Conservation (phyloP, 2,329 filamentous ascomycete species). For the Fusarium sambucinum region DNA sequence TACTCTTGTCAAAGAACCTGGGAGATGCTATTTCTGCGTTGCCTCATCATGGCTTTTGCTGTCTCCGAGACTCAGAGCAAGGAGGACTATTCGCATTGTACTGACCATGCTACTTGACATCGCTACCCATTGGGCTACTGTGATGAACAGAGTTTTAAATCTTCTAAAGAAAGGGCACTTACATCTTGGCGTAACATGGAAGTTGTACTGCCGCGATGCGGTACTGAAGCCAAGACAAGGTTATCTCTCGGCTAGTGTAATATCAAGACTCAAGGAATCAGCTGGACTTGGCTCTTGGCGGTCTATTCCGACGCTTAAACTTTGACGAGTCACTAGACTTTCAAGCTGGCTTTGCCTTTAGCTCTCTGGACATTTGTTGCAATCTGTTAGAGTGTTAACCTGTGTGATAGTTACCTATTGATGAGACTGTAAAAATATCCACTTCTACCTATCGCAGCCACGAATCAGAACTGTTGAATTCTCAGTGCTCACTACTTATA, state of each 20-base stretch:
- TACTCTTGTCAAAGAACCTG: neutral
- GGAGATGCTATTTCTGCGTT: neutral
- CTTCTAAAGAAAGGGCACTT: neutral
- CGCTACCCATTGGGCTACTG: rapidly evolving
- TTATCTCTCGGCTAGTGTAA: neutral
- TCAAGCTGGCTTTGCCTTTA: no score
- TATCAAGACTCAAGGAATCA: neutral
- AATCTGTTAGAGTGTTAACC: no score
- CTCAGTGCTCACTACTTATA: rapidly evolving
- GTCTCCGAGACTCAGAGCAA: neutral
- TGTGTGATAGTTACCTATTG: no score
- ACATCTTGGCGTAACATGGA: neutral
- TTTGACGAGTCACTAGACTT: no score
- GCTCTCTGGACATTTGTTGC: no score
- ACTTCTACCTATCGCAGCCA: neutral
- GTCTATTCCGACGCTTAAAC: no score
- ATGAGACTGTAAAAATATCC: neutral
- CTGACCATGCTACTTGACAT: neutral
- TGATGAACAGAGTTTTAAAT: rapidly evolving
- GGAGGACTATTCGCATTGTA: rapidly evolving
- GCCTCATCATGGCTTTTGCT: neutral
- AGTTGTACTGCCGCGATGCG: no score
- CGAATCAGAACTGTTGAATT: neutral
- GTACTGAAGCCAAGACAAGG: neutral
- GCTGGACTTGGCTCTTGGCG: neutral